Base-by-base conservation (phyloP, 768 basidiomycete genomes). In the Auriculariales sp. region DNA sequence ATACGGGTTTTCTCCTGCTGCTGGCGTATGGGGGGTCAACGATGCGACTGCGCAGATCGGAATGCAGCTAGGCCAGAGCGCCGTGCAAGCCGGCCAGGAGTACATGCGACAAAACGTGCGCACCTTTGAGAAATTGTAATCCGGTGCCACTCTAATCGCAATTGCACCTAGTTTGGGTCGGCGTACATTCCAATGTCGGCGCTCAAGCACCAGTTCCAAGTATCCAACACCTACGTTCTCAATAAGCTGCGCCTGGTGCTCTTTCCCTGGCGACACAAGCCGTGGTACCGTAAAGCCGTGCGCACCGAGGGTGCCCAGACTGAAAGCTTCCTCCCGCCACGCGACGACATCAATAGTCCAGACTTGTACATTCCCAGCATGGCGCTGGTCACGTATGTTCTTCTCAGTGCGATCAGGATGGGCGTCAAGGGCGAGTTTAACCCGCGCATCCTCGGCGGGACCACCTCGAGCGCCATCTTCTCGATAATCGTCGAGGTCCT, bases 291-390 rank as follows among this genome's bases (percentile, higher is more conserved):
- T 6, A 77, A 78, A 52, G 61, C 81, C 10, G 69, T 66, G 47
- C 73, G 86, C 46, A 71, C 77, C 19, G 83, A 88, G 59, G 79
- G 54, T 61, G 76, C 52, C 59, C 74, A 78, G 57, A 75, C 76
- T 3, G 87, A 93, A 58, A 71, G 71, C 2, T 98, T 81, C 78
- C 78, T 84, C 48, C 70, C 88, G 3, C 95, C 95, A 2, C 69
- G 94, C 49, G 91, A 97, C 30, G 95, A 99, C 59, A 77, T 98
- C 56, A 98, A 98, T 58, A 83, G 80, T 49, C 95, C 95, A 0
- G 95, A 99, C 66, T 68, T 99, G 17, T 99, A 99, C 62, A 98
- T 99, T 54, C 95, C 95, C 2, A 71, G 91, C 91, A 98, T 99
- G 95, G 88, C 92, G 0, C 72, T 98, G 15, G 89, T 94, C 28